These are phyloP conservation scores for Coprinellus micaceus DNA, from an alignment of 768 basidiomycete species.

Conservation along the genomic window DNA sequence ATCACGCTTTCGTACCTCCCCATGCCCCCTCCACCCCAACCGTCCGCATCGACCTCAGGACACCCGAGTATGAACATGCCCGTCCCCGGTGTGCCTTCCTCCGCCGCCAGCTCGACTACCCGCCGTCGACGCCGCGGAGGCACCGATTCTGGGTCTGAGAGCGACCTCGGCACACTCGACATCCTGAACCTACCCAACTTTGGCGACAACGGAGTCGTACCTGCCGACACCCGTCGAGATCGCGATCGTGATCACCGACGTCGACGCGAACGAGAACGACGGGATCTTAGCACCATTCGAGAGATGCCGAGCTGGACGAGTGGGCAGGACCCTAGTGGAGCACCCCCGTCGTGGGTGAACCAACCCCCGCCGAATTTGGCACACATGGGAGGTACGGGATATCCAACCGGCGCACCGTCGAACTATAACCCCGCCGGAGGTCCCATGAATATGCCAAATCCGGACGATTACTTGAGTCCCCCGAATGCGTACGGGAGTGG, in stretches of 20 bases:
- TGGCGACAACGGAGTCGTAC: too few species aligned
- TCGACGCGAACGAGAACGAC: background rate
- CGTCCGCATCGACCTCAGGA: background rate
- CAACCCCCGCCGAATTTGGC: background rate
- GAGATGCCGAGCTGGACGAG: background rate
- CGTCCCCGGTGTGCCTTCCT: background rate
- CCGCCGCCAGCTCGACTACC: too few species aligned
- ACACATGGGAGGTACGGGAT: background rate
- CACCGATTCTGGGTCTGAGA: background rate
- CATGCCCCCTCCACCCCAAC: slow-evolving; percentile 2
- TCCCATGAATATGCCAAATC: background rate
- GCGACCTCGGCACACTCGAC: background rate
- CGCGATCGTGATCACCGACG: background rate
- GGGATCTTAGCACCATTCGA: background rate
- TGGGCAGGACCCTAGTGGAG: background rate
- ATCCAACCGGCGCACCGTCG: background rate
- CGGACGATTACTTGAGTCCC: background rate
- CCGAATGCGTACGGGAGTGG: background rate
- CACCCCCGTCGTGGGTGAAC: background rate
- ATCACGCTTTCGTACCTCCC: slow-evolving; percentile 1
- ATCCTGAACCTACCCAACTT: background rate
- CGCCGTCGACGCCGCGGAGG: background rate
- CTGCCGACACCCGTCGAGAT: background rate
- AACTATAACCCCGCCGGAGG: slow-evolving; percentile 4
- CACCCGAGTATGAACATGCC: background rate